Base-by-base conservation (phyloP, 192 early-diverging fungal species). In the Linnemannia elongata region DNA sequence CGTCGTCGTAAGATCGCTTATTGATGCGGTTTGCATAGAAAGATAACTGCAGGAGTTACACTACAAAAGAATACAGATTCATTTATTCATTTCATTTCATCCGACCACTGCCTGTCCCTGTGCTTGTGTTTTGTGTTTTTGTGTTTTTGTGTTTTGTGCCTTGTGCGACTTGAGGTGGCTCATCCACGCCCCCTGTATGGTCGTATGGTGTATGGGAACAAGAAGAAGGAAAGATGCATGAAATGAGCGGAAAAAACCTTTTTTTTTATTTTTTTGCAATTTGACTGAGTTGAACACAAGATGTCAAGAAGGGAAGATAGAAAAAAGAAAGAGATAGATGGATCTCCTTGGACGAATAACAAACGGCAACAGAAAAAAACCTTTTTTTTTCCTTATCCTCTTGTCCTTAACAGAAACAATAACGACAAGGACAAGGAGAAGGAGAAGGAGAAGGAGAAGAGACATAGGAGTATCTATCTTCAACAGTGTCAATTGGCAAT, bases 1-100 rank as follows among this genome's bases (percentile, higher is more conserved):
- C 39, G 27, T 80, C 78, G 1, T 80, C 83, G 27, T 85, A 49
- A 72, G 35, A 47, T 13, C 44, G 27, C 12, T 10, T 35, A 20
- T 10, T 22, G 69, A 4, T 71, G 18, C 2, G 35, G 0, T 71
- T 27, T 27, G n/a, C 55, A 60, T 66, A 66, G 60, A 66, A 33
- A n/a, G n/a, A 66, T 33, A 15, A 27, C 8, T 33, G 24, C 27
- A 30, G 27, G 60, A 66, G 10, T 24, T 70, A 35, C 33, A 70
- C 15, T 70, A 52, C 15, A 20, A 52, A 18, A 52, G n/a, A 18
- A 52, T 20, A 52, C 3, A 52, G 49, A 52, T 52, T 20, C 20
- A 20, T 52, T 45, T 13, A 52, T 52, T 18, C 49, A 52, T 52
- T 4, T 52, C 18, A 22, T 18, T 20, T 1, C 4, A n/a, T 38